A percentile compares a stretch with the other conserved stretches of the same genome.
These are phyloP conservation scores for Exophiala spinifera DNA, from an alignment of 2,329 filamentous ascomycete species.

Conservation along the genomic window DNA sequence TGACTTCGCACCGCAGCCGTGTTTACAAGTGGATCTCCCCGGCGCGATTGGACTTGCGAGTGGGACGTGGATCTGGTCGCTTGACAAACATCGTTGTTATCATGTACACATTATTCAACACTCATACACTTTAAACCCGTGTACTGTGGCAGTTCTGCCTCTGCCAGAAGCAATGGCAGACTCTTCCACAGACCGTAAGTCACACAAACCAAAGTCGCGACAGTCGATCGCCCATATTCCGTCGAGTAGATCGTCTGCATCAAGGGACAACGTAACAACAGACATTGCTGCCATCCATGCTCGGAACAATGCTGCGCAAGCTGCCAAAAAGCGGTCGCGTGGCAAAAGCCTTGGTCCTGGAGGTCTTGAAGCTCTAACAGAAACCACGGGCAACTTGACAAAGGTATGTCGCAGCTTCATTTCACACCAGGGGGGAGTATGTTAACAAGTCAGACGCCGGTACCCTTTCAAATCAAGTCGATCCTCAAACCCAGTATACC, in stretches of 20 bases:
- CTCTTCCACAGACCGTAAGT: slow-evolving; percentile 5
- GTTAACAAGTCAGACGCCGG: slow-evolving; percentile 36
- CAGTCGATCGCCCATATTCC: slow-evolving; percentile 69
- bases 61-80: slow-evolving; percentile 16
- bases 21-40: slow-evolving; percentile 12
- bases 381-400: slow-evolving; percentile 71
- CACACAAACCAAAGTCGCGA: slow-evolving; percentile 45
- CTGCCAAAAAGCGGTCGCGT: slow-evolving; percentile 64
- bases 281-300: slow-evolving; percentile 54
- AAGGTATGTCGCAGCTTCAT: slow-evolving; percentile 56
- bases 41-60: slow-evolving; percentile 2
- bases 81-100: slow-evolving; percentile 15
- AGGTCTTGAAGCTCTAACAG: slow-evolving; percentile 76
- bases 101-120: slow-evolving; percentile 5
- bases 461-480: slow-evolving; percentile 54
- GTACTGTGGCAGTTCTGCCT: not conserved
- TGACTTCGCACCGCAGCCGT: slow-evolving; percentile 6
- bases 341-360: slow-evolving; percentile 97
- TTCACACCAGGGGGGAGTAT: slow-evolving; percentile 2
- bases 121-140: not conserved
- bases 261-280: slow-evolving; percentile 74
- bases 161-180: slow-evolving; percentile 17
- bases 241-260: slow-evolving; percentile 46
- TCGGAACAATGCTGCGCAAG: slow-evolving; percentile 36
- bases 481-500: slow-evolving; percentile 78